Percentiles rank a stretch among this genome's conserved stretches.
Conservation (phyloP, 2,329 filamentous ascomycete genomes). For the Paecilomyces fulvus region DNA sequence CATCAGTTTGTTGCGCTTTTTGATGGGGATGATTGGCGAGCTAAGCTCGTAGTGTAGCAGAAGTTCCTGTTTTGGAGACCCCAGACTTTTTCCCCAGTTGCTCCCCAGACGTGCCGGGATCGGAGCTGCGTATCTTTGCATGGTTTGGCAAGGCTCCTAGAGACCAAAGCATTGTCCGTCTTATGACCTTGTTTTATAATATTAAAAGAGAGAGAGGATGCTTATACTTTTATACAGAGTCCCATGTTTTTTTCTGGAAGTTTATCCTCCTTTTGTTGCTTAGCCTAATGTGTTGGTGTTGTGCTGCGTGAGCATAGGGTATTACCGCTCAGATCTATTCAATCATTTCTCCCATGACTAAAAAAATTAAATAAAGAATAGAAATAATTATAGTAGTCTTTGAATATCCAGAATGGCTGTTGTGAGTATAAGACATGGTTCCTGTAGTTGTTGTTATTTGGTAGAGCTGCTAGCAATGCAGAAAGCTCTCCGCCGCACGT, state of each 20-base stretch:
- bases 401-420: neutral
- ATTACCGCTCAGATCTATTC: neutral
- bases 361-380: too few species aligned
- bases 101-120: neutral
- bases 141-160: too few species aligned
- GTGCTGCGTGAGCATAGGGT: too few species aligned
- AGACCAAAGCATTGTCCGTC: too few species aligned
- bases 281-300: too few species aligned
- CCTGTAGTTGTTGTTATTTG: neutral
- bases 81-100: neutral
- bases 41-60: neutral
- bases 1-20: neutral
- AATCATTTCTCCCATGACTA: too few species aligned
- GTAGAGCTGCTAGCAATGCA: neutral
- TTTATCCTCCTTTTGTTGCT: too few species aligned
- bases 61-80: neutral
- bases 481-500: neutral
- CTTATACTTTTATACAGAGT: too few species aligned
- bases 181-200: too few species aligned
- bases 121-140: neutral
- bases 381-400: too few species aligned
- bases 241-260: too few species aligned
- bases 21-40: neutral
- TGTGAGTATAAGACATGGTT: neutral
- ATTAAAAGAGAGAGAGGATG: too few species aligned